These are phyloP conservation scores for Aspergillus nidulans DNA, from an alignment of 495 filamentous ascomycete genomes.

Conservation along the genomic window DNA sequence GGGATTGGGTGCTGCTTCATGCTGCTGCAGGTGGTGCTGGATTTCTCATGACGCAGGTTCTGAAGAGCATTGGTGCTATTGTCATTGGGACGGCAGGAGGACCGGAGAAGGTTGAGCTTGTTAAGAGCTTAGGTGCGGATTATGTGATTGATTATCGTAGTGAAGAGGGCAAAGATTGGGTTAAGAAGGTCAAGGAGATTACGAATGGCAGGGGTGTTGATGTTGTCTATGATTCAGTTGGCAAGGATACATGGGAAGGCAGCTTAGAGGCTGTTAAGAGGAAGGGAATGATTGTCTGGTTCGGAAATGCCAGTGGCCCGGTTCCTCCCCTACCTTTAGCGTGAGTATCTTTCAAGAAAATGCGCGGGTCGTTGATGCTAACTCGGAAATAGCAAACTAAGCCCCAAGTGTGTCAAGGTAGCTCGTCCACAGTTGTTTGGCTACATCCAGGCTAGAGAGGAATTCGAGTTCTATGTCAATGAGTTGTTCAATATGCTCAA, in stretches of 20 bases:
- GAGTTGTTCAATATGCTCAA: conserved; percentile 72
- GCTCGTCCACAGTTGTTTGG: conserved; percentile 68
- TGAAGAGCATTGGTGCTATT: conserved; percentile 67
- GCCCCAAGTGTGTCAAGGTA: conserved; percentile 76
- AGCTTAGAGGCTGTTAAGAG: conserved; percentile 71
- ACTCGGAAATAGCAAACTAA: conserved; percentile 40
- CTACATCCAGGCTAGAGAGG: conserved; percentile 73
- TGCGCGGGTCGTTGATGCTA: background rate
- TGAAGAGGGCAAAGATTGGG: conserved; percentile 63
- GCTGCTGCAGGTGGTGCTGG: conserved; percentile 91
- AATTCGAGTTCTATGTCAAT: conserved; percentile 64
- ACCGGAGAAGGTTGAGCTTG: conserved; percentile 65
- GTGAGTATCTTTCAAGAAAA: conserved; percentile 29
- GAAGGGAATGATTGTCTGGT: conserved; percentile 81
- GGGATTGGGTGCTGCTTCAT: conserved; percentile 83
- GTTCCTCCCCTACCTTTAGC: conserved; percentile 70
- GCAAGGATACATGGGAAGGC: conserved; percentile 80
- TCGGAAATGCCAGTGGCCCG: conserved; percentile 84
- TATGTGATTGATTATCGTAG: conserved; percentile 67
- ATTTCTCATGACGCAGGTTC: conserved; percentile 68
- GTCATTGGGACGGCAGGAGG: conserved; percentile 82
- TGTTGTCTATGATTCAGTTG: conserved; percentile 87
- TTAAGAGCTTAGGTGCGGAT: conserved; percentile 63
- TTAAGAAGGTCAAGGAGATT: conserved; percentile 60
- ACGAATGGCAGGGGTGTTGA: conserved; percentile 66